Percentiles rank a stretch among this genome's conserved stretches.
Evolutionary conservation across 2,329 filamentous ascomycete species (phyloP).

Genomic region (Podosphaera fusca): DNA sequence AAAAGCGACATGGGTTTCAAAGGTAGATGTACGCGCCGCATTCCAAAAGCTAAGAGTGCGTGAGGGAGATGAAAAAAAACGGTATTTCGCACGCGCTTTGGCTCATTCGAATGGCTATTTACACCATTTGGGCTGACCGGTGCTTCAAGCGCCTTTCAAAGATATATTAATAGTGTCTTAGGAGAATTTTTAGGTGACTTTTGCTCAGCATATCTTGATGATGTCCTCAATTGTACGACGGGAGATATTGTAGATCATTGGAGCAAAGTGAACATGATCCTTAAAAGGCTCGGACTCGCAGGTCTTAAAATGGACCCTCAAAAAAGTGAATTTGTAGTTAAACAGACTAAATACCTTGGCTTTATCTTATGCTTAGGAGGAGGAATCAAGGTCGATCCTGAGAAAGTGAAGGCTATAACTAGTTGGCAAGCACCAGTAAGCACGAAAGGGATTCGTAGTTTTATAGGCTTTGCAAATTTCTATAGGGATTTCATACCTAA

Average conservation of each 20-base stretch:
- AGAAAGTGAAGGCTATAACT: too few relatives aligned
- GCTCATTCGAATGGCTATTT: too few relatives aligned
- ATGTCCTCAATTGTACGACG: background rate
- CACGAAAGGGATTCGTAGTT: too few relatives aligned
- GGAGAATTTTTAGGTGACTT: background rate
- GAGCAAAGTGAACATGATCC: background rate
- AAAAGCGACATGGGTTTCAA: too few relatives aligned
- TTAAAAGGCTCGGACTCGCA: background rate
- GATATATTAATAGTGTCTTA: background rate
- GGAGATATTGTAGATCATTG: background rate
- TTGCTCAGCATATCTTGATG: too few relatives aligned
- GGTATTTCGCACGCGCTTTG: background rate
- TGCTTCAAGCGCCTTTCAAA: background rate
- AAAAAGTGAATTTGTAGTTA: conserved; percentile 7
- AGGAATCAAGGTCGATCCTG: too few relatives aligned
- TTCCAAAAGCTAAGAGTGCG: background rate
- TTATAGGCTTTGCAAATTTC: too few relatives aligned
- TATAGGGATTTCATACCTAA: background rate
- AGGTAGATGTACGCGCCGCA: too few relatives aligned
- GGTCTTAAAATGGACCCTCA: background rate
- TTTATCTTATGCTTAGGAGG: too few relatives aligned
- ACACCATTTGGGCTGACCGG: too few relatives aligned
- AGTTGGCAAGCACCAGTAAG: too few relatives aligned
- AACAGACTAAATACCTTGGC: background rate
- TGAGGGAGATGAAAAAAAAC: background rate